A percentile compares a stretch with the other conserved stretches of the same genome.
Evolutionary conservation across 106 monocot genomes (phyloP).

Genomic region (Dendrobium officinale): DNA sequence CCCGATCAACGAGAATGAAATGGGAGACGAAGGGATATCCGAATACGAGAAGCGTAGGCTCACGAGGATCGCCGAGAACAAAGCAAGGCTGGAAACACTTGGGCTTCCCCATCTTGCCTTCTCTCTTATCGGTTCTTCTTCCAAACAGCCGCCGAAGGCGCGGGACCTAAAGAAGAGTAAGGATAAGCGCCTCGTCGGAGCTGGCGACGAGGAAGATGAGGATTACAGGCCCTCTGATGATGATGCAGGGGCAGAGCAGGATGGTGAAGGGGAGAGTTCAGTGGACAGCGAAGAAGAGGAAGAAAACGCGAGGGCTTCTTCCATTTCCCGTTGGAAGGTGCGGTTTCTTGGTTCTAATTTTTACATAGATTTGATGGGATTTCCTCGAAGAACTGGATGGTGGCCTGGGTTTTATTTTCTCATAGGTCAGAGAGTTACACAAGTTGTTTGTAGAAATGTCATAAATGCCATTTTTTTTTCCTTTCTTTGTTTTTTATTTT

Average conservation of each 20-base stretch:
- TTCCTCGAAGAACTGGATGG: neutral
- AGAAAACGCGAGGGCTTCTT: neutral
- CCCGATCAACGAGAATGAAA: neutral
- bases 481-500: neutral
- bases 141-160: neutral
- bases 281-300: neutral
- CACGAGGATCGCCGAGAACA: constrained; percentile 16
- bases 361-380: neutral
- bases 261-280: neutral
- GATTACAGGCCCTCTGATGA: constrained; percentile 15
- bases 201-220: constrained; percentile 8
- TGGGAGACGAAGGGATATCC: neutral
- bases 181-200: constrained; percentile 2
- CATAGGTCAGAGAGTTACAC: neutral
- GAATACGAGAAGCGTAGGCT: constrained; percentile 17
- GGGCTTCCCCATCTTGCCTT: constrained; percentile 9
- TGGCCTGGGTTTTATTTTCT: neutral
- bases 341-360: neutral
- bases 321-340: constrained; percentile 6
- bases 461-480: neutral
- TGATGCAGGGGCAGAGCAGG: neutral
- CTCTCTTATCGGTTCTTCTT: constrained; percentile 4
- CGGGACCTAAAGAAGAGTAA: neutral
- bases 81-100: constrained; percentile 14
- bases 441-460: neutral